phyloP scores from a whole-genome alignment of 1,284 basidiomycete genomes.

The Moniliophthora roreri region DNA sequence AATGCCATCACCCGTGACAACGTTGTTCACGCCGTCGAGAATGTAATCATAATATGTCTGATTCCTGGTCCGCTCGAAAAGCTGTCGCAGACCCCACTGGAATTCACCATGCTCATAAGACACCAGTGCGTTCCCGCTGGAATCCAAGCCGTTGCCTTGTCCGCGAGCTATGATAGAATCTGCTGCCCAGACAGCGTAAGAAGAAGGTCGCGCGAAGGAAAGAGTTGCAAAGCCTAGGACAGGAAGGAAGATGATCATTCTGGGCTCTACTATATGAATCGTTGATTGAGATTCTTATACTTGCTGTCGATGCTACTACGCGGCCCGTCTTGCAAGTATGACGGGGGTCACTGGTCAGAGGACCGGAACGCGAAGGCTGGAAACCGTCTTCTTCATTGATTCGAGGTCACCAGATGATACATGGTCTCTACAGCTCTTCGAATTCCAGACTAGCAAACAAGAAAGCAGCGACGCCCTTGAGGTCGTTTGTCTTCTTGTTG shows the following conservation, averaged over 20 bases:
- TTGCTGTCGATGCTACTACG: no score
- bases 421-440: slow-evolving; percentile 28
- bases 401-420: neutral
- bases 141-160: slow-evolving; percentile 41
- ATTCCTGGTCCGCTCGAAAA: slow-evolving; percentile 40
- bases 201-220: slow-evolving; percentile 26
- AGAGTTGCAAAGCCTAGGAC: neutral
- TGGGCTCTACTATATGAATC: no score
- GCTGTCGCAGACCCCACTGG: slow-evolving; percentile 36
- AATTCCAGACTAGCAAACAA: slow-evolving; percentile 46
- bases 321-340: no score
- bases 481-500: slow-evolving; percentile 38
- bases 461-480: slow-evolving; percentile 48
- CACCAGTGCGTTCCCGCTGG: slow-evolving; percentile 31
- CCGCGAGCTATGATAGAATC: slow-evolving; percentile 41
- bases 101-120: slow-evolving; percentile 45
- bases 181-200: slow-evolving; percentile 43
- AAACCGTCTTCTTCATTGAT: no score
- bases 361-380: no score
- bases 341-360: no score
- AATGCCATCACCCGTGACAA: slow-evolving; percentile 37
- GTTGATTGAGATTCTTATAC: no score
- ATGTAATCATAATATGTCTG: slow-evolving; percentile 42
- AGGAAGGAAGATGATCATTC: neutral
- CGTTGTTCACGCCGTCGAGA: slow-evolving; percentile 33